Percentiles rank a stretch among this genome's conserved stretches.
Evolutionary conservation across 352 stramenopile species (phyloP).

Genomic region (Ophiocytium majus): DNA sequence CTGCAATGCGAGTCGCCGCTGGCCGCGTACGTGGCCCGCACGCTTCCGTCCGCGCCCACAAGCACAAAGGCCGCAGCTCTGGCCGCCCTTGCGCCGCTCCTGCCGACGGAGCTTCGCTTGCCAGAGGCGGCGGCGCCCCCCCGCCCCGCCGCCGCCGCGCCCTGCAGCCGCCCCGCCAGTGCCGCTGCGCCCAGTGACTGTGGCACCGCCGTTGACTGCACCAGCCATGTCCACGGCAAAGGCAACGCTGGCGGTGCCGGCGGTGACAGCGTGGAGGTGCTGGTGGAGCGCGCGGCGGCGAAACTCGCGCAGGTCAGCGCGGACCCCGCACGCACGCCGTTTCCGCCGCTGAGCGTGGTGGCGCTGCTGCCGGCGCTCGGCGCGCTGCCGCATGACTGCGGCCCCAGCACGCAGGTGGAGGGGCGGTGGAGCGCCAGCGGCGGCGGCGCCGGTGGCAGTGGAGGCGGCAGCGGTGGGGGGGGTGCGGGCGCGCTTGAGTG

Average conservation of each 20-base stretch:
- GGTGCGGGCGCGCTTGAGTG: too few species aligned
- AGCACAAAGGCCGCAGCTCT: not conserved
- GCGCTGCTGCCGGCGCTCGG: conserved; percentile 23
- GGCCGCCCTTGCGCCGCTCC: not conserved
- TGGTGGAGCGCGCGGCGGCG: not conserved
- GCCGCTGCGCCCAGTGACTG: too few species aligned
- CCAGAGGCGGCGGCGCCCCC: too few species aligned
- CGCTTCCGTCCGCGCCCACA: not conserved
- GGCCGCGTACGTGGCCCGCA: not conserved
- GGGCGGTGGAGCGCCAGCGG: not conserved
- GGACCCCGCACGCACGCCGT: conserved; percentile 7
- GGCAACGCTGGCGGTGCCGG: too few species aligned
- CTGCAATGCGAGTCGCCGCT: not conserved
- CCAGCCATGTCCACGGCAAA: too few species aligned
- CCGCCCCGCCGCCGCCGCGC: not conserved
- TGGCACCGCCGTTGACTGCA: too few species aligned
- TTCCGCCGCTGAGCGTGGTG: conserved; percentile 35
- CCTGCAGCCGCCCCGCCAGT: not conserved
- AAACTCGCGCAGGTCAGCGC: not conserved
- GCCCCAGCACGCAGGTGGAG: conserved; percentile 44
- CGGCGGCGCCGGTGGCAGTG: not conserved
- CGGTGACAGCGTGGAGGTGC: not conserved
- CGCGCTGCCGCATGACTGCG: conserved; percentile 32
- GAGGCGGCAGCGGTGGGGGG: too few species aligned
- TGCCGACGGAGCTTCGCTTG: not conserved